phyloP scores from a whole-genome alignment of 257 asterid species.

The Cynanchum wilfordii region DNA sequence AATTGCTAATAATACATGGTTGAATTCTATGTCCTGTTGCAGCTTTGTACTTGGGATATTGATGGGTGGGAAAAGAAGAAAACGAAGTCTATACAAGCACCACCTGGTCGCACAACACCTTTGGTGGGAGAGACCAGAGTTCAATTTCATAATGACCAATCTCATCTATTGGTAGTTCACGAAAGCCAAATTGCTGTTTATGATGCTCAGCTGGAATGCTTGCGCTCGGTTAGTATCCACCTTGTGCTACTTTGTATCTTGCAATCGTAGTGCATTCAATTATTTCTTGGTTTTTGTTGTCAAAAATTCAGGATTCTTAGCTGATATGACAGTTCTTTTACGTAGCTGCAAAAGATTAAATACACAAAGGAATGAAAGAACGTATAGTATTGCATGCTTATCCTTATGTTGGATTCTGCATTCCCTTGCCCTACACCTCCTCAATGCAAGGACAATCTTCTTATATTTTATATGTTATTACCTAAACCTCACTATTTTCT shows the following conservation, averaged over 20 bases:
- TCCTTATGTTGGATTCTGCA: not conserved
- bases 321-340: not conserved
- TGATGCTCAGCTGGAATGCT: conserved; percentile 81
- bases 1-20: conserved; percentile 8
- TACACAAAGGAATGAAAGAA: not conserved
- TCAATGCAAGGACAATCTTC: not conserved
- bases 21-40: conserved; percentile 22
- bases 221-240: conserved; percentile 54
- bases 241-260: not conserved
- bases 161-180: conserved; percentile 72
- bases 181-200: conserved; percentile 79
- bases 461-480: not conserved
- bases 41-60: conserved; percentile 80
- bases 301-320: not conserved
- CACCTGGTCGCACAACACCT: conserved; percentile 61
- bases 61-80: conserved; percentile 95
- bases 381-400: not conserved
- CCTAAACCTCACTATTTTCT: not conserved
- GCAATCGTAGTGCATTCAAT: not conserved
- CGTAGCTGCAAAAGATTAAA: not conserved
- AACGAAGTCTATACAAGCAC: conserved; percentile 66
- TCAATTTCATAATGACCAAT: conserved; percentile 82
- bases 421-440: not conserved
- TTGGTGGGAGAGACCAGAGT: conserved; percentile 79
- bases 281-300: not conserved